These are phyloP conservation scores for Globisporangium paroecandrum DNA, from an alignment of 352 stramenopile genomes.

Conservation along the genomic window DNA sequence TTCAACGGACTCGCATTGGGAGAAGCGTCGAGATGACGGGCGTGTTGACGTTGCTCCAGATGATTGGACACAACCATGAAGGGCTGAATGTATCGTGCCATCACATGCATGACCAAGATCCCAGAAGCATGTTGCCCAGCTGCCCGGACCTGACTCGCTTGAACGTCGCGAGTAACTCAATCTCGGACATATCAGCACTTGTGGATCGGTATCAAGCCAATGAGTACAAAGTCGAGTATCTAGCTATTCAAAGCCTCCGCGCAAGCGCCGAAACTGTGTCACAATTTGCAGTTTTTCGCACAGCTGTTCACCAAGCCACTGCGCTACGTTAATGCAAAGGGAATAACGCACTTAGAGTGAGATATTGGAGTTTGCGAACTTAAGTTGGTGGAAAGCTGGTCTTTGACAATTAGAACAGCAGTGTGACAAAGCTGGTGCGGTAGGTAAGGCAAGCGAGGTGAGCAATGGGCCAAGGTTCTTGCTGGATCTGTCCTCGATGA, in stretches of 20 bases:
- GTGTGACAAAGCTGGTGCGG: too few relatives aligned
- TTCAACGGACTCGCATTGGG: background rate
- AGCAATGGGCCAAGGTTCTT: too few relatives aligned
- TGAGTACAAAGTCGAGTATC: conserved; percentile 14
- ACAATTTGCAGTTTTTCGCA: too few relatives aligned
- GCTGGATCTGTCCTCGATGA: too few relatives aligned
- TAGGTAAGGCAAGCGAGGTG: too few relatives aligned
- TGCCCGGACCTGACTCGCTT: conserved; percentile 25
- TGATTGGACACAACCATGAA: conserved; percentile 20
- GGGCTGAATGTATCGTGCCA: conserved; percentile 19
- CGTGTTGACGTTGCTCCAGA: background rate
- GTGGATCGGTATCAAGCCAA: conserved; percentile 12
- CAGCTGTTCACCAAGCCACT: too few relatives aligned
- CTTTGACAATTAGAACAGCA: too few relatives aligned
- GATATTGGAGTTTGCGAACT: too few relatives aligned
- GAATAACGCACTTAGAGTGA: too few relatives aligned
- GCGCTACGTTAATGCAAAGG: too few relatives aligned
- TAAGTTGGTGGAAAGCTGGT: too few relatives aligned
- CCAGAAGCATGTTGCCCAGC: conserved; percentile 18
- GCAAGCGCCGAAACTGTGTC: too few relatives aligned
- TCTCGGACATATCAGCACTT: conserved; percentile 21
- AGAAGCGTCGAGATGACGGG: background rate
- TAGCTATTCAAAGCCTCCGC: conserved; percentile 3
- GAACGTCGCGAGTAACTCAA: conserved; percentile 19
- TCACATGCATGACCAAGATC: conserved; percentile 7